These are phyloP conservation scores for Coemansia sp. DNA, from an alignment of 192 early-diverging fungal species.

Conservation along the genomic window DNA sequence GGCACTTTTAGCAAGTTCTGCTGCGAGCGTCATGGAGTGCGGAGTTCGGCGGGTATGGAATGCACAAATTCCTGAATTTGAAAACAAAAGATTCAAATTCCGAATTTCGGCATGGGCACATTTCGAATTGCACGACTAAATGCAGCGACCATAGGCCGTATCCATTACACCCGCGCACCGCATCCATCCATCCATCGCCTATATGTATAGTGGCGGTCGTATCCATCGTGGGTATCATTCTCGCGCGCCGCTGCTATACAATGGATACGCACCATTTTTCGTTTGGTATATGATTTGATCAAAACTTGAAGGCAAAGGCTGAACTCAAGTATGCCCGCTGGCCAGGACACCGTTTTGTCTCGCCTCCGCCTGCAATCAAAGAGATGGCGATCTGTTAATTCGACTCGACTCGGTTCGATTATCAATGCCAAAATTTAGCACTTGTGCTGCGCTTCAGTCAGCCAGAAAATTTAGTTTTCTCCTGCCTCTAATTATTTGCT, in stretches of 20 bases:
- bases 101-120: neutral
- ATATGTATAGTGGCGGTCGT: neutral
- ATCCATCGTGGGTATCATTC: slow-evolving; percentile 4
- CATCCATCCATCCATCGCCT: slow-evolving; percentile 9
- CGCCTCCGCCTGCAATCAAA: neutral
- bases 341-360: slow-evolving; percentile 1
- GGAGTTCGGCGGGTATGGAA: neutral
- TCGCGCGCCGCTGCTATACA: slow-evolving; percentile 1
- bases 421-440: neutral
- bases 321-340: slow-evolving; percentile 6
- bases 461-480: neutral
- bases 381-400: neutral
- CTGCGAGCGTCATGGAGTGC: neutral
- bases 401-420: neutral
- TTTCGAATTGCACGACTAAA: neutral
- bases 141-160: neutral
- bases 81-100: neutral
- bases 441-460: neutral
- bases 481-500: neutral
- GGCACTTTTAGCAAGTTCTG: neutral
- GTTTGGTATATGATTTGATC: slow-evolving; percentile 19
- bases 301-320: slow-evolving; percentile 18
- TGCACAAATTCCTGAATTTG: neutral
- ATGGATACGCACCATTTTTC: slow-evolving; percentile 58
- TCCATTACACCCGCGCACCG: neutral